phyloP scores from a whole-genome alignment of 2,329 filamentous ascomycete species.

The Aspergillus amoenus region DNA sequence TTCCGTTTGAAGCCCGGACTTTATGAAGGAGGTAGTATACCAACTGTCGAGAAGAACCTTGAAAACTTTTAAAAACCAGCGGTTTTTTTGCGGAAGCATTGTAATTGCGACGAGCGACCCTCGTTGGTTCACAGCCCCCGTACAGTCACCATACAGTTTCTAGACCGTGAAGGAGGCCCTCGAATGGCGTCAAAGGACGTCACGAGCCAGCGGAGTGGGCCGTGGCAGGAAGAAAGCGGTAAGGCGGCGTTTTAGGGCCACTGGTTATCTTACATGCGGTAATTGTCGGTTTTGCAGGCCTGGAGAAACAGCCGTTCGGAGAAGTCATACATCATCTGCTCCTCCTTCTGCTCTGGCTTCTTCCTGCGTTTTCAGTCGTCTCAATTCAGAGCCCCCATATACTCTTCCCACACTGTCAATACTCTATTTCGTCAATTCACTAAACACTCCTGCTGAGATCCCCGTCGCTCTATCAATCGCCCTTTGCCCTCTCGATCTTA shows the following conservation, averaged over 20 bases:
- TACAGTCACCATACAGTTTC: constrained; percentile 26
- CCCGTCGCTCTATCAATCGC: constrained; percentile 6
- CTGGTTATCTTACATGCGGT: constrained; percentile 8
- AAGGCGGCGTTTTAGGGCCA: constrained; percentile 22
- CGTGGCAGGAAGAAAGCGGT: constrained; percentile 32
- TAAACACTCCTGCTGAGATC: not conserved
- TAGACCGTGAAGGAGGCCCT: constrained; percentile 5
- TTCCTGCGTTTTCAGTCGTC: not conserved
- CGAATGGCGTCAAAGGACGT: constrained; percentile 33
- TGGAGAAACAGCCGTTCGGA: not conserved
- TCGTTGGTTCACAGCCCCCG: constrained; percentile 21
- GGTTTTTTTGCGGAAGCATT: not conserved
- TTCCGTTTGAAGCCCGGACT: not conserved
- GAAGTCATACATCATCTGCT: constrained; percentile 34
- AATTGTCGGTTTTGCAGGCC: not conserved
- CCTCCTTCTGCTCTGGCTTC: not conserved
- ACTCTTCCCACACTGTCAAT: constrained; percentile 5
- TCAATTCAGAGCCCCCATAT: not conserved
- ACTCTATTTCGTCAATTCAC: not conserved
- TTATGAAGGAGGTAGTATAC: too few relatives aligned
- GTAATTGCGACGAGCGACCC: constrained; percentile 18
- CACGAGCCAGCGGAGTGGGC: constrained; percentile 34
- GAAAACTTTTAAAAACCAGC: not conserved
- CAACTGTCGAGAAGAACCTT: not conserved
- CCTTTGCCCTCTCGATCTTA: constrained; percentile 10